phyloP scores from a whole-genome alignment of 2,329 filamentous ascomycete genomes.

The Curvularia sp. region DNA sequence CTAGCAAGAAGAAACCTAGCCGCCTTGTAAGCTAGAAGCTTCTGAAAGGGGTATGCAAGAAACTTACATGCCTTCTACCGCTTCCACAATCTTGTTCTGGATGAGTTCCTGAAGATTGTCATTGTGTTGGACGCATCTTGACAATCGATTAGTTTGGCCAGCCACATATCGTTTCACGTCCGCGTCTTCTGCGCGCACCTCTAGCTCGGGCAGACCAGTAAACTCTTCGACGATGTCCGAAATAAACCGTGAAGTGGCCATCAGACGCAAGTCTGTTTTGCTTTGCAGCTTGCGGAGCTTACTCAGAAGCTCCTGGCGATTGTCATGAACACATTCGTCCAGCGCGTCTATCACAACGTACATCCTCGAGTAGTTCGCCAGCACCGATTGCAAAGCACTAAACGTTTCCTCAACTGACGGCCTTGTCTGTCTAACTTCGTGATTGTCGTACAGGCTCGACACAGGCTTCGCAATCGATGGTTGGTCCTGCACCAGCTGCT shows the following conservation, averaged over 20 bases:
- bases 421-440: constrained; percentile 6
- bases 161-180: constrained; percentile 32
- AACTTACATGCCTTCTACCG: constrained; percentile 34
- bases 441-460: constrained; percentile 12
- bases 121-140: constrained; percentile 25
- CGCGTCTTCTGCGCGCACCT: constrained; percentile 29
- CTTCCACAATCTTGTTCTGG: constrained; percentile 25
- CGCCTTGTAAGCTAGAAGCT: constrained; percentile 1
- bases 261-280: background rate
- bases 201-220: constrained; percentile 13
- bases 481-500: constrained; percentile 19
- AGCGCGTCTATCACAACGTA: constrained; percentile 45
- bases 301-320: constrained; percentile 12
- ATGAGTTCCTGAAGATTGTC: constrained; percentile 22
- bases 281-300: constrained; percentile 10
- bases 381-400: constrained; percentile 4
- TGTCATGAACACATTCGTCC: constrained; percentile 40
- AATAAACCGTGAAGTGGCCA: constrained; percentile 29
- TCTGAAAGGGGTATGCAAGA: background rate
- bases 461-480: constrained; percentile 3
- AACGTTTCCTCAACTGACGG: constrained; percentile 16
- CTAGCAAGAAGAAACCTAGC: constrained; percentile 23
- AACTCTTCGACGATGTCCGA: constrained; percentile 26
- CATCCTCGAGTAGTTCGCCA: constrained; percentile 12
- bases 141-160: constrained; percentile 24